These are phyloP conservation scores for Daedaleopsis sinensis DNA, from an alignment of 768 basidiomycete species.

Conservation along the genomic window DNA sequence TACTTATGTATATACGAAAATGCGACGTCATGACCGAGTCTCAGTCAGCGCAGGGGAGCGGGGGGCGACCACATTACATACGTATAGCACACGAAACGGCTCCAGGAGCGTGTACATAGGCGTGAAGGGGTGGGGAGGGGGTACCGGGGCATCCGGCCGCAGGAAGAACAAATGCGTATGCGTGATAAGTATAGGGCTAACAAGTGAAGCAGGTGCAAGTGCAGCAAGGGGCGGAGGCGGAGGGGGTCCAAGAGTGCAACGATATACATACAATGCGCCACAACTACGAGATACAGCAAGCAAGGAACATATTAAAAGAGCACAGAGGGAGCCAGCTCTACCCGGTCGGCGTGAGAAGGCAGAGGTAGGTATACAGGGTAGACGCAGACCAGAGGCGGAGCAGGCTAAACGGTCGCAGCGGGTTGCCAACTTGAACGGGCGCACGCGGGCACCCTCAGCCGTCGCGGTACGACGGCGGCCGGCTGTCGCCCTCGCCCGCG, in stretches of 20 bases:
- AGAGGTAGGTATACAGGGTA: not conserved
- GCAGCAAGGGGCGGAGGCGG: not conserved
- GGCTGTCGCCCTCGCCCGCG: conserved; percentile 5
- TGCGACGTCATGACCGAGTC: too few species aligned
- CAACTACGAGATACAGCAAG: conserved; percentile 2
- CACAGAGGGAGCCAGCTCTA: not conserved
- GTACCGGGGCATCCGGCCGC: too few species aligned
- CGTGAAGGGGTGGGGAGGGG: not conserved
- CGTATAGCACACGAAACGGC: too few species aligned
- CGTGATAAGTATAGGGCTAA: not conserved
- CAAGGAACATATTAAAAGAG: not conserved
- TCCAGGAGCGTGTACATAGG: not conserved
- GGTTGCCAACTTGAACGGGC: not conserved
- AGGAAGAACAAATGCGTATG: not conserved
- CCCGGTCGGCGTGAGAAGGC: not conserved
- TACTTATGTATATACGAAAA: too few species aligned
- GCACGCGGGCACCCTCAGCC: not conserved
- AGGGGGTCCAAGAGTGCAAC: not conserved
- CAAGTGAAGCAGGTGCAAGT: not conserved
- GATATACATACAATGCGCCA: not conserved
- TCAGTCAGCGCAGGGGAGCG: too few species aligned
- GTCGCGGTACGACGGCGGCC: conserved; percentile 13
- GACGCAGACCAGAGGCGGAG: not conserved
- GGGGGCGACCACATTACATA: too few species aligned
- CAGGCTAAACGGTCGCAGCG: not conserved